phyloP scores from a whole-genome alignment of 2,329 filamentous ascomycete genomes.

The Neonectria neomacrospora region DNA sequence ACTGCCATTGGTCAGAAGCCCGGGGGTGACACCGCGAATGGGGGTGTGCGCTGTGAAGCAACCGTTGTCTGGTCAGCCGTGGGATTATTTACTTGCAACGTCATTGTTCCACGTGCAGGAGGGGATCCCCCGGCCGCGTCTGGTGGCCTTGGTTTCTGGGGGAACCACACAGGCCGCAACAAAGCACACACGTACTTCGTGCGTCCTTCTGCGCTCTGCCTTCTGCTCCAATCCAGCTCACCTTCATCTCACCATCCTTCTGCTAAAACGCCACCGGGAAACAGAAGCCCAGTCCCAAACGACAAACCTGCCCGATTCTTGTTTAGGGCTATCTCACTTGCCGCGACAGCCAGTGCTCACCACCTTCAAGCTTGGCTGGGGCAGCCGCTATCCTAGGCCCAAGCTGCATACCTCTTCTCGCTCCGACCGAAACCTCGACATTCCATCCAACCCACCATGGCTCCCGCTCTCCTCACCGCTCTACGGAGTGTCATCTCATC shows the following conservation, averaged over 20 bases:
- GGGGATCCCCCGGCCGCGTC: constrained; percentile 19
- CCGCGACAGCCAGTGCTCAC: constrained; percentile 25
- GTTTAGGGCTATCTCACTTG: constrained; percentile 8
- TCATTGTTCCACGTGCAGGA: constrained; percentile 37
- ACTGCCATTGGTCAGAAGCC: constrained; percentile 33
- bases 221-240: not conserved
- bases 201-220: not conserved
- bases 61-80: constrained; percentile 42
- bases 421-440: constrained; percentile 35
- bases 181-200: constrained; percentile 27
- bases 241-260: constrained; percentile 8
- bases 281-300: not conserved
- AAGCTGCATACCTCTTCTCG: constrained; percentile 25
- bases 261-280: constrained; percentile 9
- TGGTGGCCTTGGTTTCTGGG: constrained; percentile 43
- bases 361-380: constrained; percentile 41
- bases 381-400: constrained; percentile 43
- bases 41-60: not conserved
- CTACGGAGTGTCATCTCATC: constrained; percentile 47
- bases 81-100: constrained; percentile 48
- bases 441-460: constrained; percentile 48
- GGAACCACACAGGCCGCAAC: constrained; percentile 37
- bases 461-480: constrained; percentile 52
- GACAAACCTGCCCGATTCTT: not conserved
- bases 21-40: not conserved